Conservation (phyloP, 305 asterid genomes). For the Fraxinus nigra region DNA sequence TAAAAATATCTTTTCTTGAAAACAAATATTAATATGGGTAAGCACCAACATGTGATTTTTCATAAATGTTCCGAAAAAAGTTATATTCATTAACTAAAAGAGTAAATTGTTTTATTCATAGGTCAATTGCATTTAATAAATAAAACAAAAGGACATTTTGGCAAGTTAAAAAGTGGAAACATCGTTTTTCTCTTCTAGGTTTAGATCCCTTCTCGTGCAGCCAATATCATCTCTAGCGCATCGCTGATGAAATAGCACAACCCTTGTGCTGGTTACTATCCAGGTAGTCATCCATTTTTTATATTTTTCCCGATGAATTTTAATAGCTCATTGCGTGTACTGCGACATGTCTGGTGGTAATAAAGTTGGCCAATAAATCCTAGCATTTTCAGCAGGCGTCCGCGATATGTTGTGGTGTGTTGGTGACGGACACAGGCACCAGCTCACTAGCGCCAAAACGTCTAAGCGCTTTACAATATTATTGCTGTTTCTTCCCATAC, state of each 20-base stretch:
- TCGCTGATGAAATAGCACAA: not conserved
- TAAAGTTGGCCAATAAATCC: not conserved
- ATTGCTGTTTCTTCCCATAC: conserved; percentile 8
- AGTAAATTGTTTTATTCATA: not conserved
- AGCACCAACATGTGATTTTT: not conserved
- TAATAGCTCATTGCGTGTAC: not conserved
- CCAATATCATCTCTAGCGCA: not conserved
- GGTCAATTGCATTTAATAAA: not conserved
- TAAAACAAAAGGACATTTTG: not conserved
- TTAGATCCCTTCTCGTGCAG: not conserved
- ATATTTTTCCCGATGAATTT: not conserved
- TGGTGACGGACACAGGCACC: not conserved
- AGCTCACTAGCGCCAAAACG: not conserved
- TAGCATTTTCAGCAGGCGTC: not conserved
- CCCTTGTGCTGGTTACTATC: not conserved
- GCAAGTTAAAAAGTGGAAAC: not conserved
- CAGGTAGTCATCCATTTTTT: not conserved
- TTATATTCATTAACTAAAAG: not conserved
- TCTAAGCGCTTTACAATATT: not conserved
- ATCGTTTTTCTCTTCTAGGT: not conserved
- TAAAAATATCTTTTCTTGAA: not conserved
- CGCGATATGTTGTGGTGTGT: not conserved
- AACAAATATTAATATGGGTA: not conserved
- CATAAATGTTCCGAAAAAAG: not conserved
- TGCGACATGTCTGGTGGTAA: not conserved